Evolutionary conservation across 2,329 filamentous ascomycete species (phyloP).

Genomic region (Ophiosphaerella narmari): DNA sequence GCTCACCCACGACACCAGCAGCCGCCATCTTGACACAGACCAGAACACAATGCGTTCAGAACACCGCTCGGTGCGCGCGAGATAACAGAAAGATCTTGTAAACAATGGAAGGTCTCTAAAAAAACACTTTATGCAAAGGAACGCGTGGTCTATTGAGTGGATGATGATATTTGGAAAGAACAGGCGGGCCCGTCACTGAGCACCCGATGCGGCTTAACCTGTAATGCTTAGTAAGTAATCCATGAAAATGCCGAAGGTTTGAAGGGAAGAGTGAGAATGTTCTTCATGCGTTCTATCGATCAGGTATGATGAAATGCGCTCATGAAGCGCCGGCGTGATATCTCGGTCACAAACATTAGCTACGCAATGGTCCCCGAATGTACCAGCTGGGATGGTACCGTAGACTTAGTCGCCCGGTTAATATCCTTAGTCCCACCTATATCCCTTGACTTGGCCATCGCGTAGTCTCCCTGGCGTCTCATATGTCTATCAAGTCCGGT

Average conservation of each 20-base stretch:
- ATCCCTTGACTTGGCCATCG: slow-evolving; percentile 12
- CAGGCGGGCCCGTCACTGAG: slow-evolving; percentile 27
- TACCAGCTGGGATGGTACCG: neutral
- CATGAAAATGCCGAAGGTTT: slow-evolving; percentile 23
- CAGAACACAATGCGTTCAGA: slow-evolving; percentile 35
- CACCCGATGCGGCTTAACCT: slow-evolving; percentile 31
- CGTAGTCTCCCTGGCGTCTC: slow-evolving; percentile 16
- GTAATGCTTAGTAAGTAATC: slow-evolving; percentile 26
- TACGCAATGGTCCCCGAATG: neutral
- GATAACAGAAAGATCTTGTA: slow-evolving; percentile 14
- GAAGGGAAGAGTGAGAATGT: slow-evolving; percentile 32
- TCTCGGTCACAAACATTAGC: neutral
- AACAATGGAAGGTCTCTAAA: slow-evolving; percentile 14
- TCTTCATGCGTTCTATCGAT: slow-evolving; percentile 31
- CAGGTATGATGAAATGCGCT: slow-evolving; percentile 1
- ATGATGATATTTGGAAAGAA: slow-evolving; percentile 35
- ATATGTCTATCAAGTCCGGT: slow-evolving; percentile 40
- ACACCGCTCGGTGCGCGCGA: slow-evolving; percentile 9
- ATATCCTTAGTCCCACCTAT: neutral
- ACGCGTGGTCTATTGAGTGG: slow-evolving; percentile 13
- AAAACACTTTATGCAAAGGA: slow-evolving; percentile 36
- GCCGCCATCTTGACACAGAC: slow-evolving; percentile 27
- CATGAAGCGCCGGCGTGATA: neutral
- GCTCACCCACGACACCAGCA: slow-evolving; percentile 31
- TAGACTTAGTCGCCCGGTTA: slow-evolving; percentile 2